A percentile compares a stretch with the other conserved stretches of the same genome.
Conservation (phyloP, 2,329 filamentous ascomycete genomes). For the Hypoxylon sp. region DNA sequence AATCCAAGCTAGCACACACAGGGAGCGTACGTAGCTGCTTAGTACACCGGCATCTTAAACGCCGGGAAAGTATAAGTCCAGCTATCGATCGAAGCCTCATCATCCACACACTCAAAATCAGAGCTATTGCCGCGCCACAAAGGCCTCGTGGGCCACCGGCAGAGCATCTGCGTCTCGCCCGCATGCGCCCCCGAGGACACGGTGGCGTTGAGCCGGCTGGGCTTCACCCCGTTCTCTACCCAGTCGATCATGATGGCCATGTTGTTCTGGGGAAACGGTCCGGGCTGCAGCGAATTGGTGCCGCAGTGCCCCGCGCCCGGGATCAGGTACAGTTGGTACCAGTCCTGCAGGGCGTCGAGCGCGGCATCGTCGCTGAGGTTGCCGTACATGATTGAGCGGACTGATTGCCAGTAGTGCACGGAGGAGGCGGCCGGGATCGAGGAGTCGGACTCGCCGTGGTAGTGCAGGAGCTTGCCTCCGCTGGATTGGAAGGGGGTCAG, state of each 20-base stretch:
- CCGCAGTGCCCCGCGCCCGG: slow-evolving; percentile 69
- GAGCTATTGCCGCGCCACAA: slow-evolving; percentile 49
- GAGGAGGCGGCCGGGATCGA: slow-evolving; percentile 68
- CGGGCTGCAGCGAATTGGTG: slow-evolving; percentile 62
- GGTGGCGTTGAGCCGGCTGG: slow-evolving; percentile 58
- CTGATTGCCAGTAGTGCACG: slow-evolving; percentile 69
- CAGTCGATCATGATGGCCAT: slow-evolving; percentile 80
- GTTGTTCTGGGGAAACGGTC: slow-evolving; percentile 69
- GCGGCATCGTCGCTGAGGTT: slow-evolving; percentile 57
- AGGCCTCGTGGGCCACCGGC: slow-evolving; percentile 59
- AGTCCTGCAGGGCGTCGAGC: slow-evolving; percentile 62
- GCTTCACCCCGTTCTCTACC: slow-evolving; percentile 69
- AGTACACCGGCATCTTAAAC: slow-evolving; percentile 46
- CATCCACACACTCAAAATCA: slow-evolving; percentile 47
- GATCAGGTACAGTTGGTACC: slow-evolving; percentile 69
- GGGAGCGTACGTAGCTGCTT: not conserved
- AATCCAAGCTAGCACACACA: no score
- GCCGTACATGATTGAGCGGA: slow-evolving; percentile 66
- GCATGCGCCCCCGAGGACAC: slow-evolving; percentile 51
- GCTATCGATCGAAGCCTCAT: slow-evolving; percentile 45
- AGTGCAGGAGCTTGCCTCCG: slow-evolving; percentile 71
- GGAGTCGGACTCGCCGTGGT: slow-evolving; percentile 70
- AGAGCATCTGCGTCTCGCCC: slow-evolving; percentile 57
- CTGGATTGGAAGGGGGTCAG: slow-evolving; percentile 64
- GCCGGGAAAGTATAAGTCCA: slow-evolving; percentile 51